Evolutionary conservation across 352 stramenopile genomes (phyloP).

Genomic region (Phytophthora tentaculata): DNA sequence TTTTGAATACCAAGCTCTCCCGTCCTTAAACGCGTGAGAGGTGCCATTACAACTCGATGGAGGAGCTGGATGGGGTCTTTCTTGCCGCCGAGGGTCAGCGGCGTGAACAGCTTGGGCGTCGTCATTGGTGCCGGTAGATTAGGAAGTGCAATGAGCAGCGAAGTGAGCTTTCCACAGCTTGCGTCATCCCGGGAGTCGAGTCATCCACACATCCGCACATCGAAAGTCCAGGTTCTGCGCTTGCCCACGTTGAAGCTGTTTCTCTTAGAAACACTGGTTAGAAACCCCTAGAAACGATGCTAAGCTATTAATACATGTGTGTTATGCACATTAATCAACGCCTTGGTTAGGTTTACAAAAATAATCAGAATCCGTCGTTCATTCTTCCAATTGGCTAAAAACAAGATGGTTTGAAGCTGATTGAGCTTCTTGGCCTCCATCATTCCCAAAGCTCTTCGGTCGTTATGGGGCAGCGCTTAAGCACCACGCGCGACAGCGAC

Average conservation of each 20-base stretch:
- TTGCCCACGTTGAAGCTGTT: no score
- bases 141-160: neutral
- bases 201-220: slow-evolving; percentile 6
- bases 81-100: slow-evolving; percentile 63
- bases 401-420: neutral
- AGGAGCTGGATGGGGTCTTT: slow-evolving; percentile 54
- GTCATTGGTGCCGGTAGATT: slow-evolving; percentile 4
- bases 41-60: slow-evolving; percentile 76
- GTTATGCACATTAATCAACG: no score
- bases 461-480: slow-evolving; percentile 47
- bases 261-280: no score
- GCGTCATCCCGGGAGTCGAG: slow-evolving; percentile 20
- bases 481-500: slow-evolving; percentile 38
- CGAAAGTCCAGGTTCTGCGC: no score
- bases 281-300: no score
- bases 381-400: neutral
- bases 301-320: no score
- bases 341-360: neutral
- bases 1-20: slow-evolving; percentile 51
- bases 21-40: slow-evolving; percentile 55
- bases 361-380: neutral
- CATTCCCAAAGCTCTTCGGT: neutral
- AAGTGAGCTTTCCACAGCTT: slow-evolving; percentile 5
- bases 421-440: neutral
- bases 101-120: slow-evolving; percentile 62